These are phyloP conservation scores for Neohortaea acidophila DNA, from an alignment of 495 filamentous ascomycete genomes.

Conservation along the genomic window DNA sequence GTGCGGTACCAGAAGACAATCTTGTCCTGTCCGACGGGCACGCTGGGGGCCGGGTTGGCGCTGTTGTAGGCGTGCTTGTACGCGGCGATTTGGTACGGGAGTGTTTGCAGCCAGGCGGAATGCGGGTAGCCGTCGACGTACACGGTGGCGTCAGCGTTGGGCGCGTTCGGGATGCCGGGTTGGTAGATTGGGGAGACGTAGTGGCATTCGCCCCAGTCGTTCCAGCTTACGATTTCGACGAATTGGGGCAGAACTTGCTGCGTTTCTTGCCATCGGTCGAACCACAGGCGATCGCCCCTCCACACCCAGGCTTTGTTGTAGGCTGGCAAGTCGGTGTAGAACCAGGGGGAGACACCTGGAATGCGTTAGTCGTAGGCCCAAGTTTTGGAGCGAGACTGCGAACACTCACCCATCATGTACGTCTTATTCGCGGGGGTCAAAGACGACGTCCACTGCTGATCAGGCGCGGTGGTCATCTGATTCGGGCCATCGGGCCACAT, in stretches of 20 bases:
- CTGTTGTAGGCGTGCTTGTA: slow-evolving; percentile 14
- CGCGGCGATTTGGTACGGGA: slow-evolving; percentile 45
- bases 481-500: slow-evolving; percentile 52
- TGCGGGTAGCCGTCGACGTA: slow-evolving; percentile 38
- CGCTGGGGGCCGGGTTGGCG: neutral
- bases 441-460: slow-evolving; percentile 32
- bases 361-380: neutral
- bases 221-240: slow-evolving; percentile 49
- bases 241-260: slow-evolving; percentile 43
- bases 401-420: slow-evolving; percentile 52
- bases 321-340: slow-evolving; percentile 54
- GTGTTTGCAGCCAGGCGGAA: slow-evolving; percentile 38
- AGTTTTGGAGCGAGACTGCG: neutral
- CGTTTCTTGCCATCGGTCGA: slow-evolving; percentile 50
- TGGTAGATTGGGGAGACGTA: slow-evolving; percentile 48
- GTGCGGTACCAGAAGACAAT: slow-evolving; percentile 53
- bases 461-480: slow-evolving; percentile 32
- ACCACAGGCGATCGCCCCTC: slow-evolving; percentile 57
- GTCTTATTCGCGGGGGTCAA: slow-evolving; percentile 35
- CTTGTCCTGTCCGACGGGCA: slow-evolving; percentile 31
- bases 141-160: slow-evolving; percentile 22
- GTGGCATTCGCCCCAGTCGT: slow-evolving; percentile 64
- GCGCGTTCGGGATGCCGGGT: slow-evolving; percentile 30
- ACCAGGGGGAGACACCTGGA: slow-evolving; percentile 51
- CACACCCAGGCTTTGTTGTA: slow-evolving; percentile 64